These are phyloP conservation scores for Tilletia setariae DNA, from an alignment of 1,284 basidiomycete species.

Conservation along the genomic window DNA sequence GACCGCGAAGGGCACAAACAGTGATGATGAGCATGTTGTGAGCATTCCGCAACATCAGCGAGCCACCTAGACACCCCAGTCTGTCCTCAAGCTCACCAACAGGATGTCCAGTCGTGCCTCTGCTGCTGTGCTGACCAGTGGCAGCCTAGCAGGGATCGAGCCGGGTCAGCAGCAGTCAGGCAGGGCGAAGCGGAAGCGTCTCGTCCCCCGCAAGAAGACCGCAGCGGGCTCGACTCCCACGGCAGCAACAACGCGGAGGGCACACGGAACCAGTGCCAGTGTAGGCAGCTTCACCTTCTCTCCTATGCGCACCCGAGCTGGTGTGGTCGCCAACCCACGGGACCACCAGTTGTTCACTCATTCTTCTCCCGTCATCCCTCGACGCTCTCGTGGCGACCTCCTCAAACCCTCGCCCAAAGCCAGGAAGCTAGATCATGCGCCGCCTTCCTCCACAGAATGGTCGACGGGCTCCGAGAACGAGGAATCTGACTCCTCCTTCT, in stretches of 20 bases:
- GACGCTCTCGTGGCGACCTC: slow-evolving; percentile 9
- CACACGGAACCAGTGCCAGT: neutral
- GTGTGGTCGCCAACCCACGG: neutral
- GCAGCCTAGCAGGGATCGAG: too few relatives aligned
- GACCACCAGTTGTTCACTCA: neutral
- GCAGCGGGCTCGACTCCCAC: neutral
- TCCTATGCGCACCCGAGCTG: slow-evolving; percentile 10
- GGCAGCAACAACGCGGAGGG: neutral
- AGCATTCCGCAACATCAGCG: too few relatives aligned
- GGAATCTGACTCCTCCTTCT: neutral
- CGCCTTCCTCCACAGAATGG: slow-evolving; percentile 10
- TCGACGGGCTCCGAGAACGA: slow-evolving; percentile 7
- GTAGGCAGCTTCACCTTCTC: neutral
- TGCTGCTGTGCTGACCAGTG: too few relatives aligned
- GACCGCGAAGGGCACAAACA: too few relatives aligned
- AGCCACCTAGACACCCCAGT: too few relatives aligned
- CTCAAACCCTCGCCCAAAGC: slow-evolving; percentile 13
- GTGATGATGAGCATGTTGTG: too few relatives aligned
- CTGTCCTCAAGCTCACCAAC: too few relatives aligned
- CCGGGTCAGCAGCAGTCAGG: neutral
- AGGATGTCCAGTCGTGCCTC: too few relatives aligned
- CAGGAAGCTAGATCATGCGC: neutral
- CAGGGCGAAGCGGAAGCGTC: slow-evolving; percentile 5
- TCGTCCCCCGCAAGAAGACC: slow-evolving; percentile 3
- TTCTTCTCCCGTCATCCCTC: neutral